Percentiles rank a stretch among this genome's conserved stretches.
Evolutionary conservation across 495 filamentous ascomycete genomes (phyloP).

Genomic region (Penicillium verhagenii): DNA sequence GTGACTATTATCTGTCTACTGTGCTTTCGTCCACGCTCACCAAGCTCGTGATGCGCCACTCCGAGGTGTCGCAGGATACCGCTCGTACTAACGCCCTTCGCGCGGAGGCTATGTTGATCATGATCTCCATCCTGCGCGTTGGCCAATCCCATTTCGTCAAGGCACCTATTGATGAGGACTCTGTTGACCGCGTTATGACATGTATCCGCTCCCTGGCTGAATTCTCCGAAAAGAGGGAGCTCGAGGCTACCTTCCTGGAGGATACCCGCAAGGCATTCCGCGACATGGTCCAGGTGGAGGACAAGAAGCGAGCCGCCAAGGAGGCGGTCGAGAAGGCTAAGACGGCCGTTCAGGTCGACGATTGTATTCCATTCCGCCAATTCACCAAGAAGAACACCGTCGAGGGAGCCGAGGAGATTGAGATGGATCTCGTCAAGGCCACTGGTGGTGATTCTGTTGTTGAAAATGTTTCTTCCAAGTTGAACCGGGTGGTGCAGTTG

Average conservation of each 20-base stretch:
- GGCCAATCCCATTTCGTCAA: conserved; percentile 98
- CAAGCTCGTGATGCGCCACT: conserved; percentile 97
- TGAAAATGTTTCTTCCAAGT: conserved; percentile 87
- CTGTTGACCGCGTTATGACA: conserved; percentile 94
- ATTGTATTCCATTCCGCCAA: conserved; percentile 88
- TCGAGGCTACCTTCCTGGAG: conserved; percentile 90
- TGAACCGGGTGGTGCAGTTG: conserved; percentile 93
- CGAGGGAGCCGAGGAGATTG: conserved; percentile 82
- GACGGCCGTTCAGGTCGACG: conserved; percentile 91
- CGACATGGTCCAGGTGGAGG: conserved; percentile 97
- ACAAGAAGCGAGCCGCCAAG: conserved; percentile 92
- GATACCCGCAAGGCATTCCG: conserved; percentile 96
- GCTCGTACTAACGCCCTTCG: conserved; percentile 91
- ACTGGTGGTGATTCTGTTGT: conserved; percentile 83
- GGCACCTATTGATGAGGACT: conserved; percentile 96
- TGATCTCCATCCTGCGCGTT: conserved; percentile 97
- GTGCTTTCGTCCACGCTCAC: conserved; percentile 93
- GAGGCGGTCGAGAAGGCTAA: conserved; percentile 90
- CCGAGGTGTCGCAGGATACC: conserved; percentile 83
- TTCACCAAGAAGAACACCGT: conserved; percentile 86
- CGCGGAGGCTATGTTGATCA: conserved; percentile 98
- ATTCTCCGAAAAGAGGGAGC: conserved; percentile 81
- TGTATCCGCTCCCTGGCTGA: conserved; percentile 92
- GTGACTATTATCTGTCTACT: conserved; percentile 94
- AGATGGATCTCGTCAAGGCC: conserved; percentile 88